These are phyloP conservation scores for Inga laurina DNA, from an alignment of 306 rosid genomes.

Conservation along the genomic window DNA sequence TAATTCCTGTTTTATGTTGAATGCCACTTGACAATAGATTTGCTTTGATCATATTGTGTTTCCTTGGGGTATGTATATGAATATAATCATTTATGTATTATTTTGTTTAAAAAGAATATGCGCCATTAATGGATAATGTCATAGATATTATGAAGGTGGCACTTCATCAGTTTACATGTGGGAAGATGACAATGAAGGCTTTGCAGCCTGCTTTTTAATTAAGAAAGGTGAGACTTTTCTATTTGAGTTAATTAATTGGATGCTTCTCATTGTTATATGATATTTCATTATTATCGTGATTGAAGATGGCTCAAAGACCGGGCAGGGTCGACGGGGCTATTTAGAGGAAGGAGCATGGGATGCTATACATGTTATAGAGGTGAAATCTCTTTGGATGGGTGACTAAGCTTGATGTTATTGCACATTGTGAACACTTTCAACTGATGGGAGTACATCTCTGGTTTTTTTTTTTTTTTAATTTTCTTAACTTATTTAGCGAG, in stretches of 20 bases:
- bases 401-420: slow-evolving; percentile 5
- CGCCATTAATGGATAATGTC: slow-evolving; percentile 56
- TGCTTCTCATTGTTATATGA: slow-evolving; percentile 33
- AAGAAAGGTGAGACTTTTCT: slow-evolving; percentile 71
- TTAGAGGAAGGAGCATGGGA: slow-evolving; percentile 99
- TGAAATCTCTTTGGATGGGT: slow-evolving; percentile 33
- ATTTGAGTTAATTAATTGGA: slow-evolving; percentile 21
- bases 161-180: slow-evolving; percentile 98
- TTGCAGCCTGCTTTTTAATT: slow-evolving; percentile 86
- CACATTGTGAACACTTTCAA: slow-evolving; percentile 3
- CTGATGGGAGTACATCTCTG: slow-evolving; percentile 11
- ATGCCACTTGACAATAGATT: slow-evolving; percentile 8
- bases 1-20: slow-evolving; percentile 1
- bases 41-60: slow-evolving; percentile 16
- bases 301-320: slow-evolving; percentile 95
- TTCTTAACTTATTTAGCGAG: slow-evolving; percentile 7
- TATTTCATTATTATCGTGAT: slow-evolving; percentile 37
- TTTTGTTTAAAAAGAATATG: slow-evolving; percentile 38
- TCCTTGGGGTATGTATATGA: slow-evolving; percentile 13
- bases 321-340: slow-evolving; percentile 91
- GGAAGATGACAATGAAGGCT: slow-evolving; percentile 93
- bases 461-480: not conserved
- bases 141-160: slow-evolving; percentile 98
- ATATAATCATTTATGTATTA: slow-evolving; percentile 5
- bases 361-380: slow-evolving; percentile 99